Evolutionary conservation across 2,329 filamentous ascomycete genomes (phyloP).

Genomic region (Neofusicoccum cordaticola): DNA sequence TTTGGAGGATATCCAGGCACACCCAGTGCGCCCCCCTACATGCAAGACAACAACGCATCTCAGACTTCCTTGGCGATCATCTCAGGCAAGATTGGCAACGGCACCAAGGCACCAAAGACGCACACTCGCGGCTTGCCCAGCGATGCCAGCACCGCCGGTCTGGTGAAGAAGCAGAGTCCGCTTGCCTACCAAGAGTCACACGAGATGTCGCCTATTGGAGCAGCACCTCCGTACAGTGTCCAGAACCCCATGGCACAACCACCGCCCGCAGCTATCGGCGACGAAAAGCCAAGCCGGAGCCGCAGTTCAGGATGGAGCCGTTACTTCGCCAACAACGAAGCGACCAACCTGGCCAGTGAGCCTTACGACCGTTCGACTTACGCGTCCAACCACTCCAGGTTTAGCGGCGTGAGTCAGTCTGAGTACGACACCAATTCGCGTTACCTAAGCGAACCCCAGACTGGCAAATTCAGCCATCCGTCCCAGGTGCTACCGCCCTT

Average conservation of each 20-base stretch:
- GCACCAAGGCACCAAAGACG: conserved; percentile 24
- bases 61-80: conserved; percentile 47
- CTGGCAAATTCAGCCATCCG: conserved; percentile 33
- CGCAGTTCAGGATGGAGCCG: conserved; percentile 72
- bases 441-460: conserved; percentile 51
- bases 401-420: conserved; percentile 37
- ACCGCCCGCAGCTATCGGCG: conserved; percentile 21
- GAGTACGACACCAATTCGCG: conserved; percentile 56
- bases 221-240: conserved; percentile 23
- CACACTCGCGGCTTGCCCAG: conserved; percentile 50
- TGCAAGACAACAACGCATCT: conserved; percentile 33
- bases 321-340: conserved; percentile 73
- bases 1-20: conserved; percentile 24
- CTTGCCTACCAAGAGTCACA: conserved; percentile 41
- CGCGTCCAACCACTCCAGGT: conserved; percentile 33
- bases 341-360: conserved; percentile 54
- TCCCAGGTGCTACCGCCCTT: conserved; percentile 70
- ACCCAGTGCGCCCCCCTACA: conserved; percentile 19
- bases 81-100: conserved; percentile 53
- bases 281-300: conserved; percentile 24
- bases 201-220: conserved; percentile 45
- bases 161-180: conserved; percentile 53
- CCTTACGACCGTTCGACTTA: conserved; percentile 52
- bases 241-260: conserved; percentile 28
- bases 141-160: conserved; percentile 58